phyloP scores from a whole-genome alignment of 371 early-diverging fungal genomes.

The Actinomortierella wolfii region DNA sequence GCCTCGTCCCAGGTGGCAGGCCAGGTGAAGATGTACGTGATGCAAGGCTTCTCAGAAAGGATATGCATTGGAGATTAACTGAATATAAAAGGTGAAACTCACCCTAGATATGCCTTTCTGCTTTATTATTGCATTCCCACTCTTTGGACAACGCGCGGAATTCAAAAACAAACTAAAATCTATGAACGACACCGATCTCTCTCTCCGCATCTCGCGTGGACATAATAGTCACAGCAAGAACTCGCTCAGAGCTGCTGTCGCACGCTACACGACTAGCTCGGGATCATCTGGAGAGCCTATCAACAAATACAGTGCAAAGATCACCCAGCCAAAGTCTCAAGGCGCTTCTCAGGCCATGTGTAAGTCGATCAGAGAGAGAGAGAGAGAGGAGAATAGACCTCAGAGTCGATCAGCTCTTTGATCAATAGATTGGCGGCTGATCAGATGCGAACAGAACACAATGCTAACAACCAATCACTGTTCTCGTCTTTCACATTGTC shows the following conservation, averaged over 20 bases:
- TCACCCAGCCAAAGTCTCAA: constrained; percentile 93
- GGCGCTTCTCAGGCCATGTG: constrained; percentile 97
- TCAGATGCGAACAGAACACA: too few relatives aligned
- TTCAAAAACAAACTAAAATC: too few relatives aligned
- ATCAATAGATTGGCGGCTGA: neutral
- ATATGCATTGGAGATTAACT: too few relatives aligned
- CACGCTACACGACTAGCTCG: too few relatives aligned
- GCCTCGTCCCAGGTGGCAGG: constrained; percentile 39
- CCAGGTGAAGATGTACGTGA: constrained; percentile 34
- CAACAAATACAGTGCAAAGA: constrained; percentile 83
- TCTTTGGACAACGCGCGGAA: too few relatives aligned
- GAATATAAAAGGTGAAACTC: too few relatives aligned
- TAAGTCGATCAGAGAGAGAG: constrained; percentile 59
- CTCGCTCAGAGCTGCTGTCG: too few relatives aligned
- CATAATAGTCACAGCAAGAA: constrained; percentile 10
- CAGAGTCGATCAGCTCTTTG: neutral
- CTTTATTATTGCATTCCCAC: too few relatives aligned
- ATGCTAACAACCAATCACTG: too few relatives aligned
- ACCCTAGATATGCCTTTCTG: too few relatives aligned
- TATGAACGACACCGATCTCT: too few relatives aligned
- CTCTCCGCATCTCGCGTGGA: constrained; percentile 5
- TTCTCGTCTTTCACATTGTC: too few relatives aligned
- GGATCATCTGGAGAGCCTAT: constrained; percentile 12
- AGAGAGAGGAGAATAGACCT: neutral
- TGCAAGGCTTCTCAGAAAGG: neutral